Conservation (phyloP, 768 basidiomycete genomes). For the Leccinum broughii region DNA sequence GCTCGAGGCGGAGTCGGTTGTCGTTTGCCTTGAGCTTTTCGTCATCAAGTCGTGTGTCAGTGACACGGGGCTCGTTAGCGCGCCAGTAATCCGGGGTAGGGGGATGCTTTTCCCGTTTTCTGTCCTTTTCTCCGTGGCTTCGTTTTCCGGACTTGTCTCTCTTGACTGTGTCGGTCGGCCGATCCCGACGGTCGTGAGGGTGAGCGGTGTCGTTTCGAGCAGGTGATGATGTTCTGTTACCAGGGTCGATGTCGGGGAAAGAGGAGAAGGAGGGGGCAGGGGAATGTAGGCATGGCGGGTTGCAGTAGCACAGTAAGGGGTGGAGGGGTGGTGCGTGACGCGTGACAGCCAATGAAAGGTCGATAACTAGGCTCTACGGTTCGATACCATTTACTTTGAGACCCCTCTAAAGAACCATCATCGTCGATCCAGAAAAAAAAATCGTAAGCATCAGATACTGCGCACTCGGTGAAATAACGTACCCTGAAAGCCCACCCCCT, state of each 20-base stretch:
- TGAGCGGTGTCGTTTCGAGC: conserved; percentile 19
- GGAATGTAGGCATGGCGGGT: conserved; percentile 51
- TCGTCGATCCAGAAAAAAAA: no score
- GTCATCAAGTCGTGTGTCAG: conserved; percentile 26
- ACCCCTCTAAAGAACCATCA: no score
- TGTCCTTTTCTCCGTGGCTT: conserved; percentile 31
- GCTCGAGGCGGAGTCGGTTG: conserved; percentile 30
- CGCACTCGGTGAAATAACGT: no score
- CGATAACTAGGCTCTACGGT: no score
- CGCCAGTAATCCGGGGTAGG: conserved; percentile 28
- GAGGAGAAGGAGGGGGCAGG: conserved; percentile 68
- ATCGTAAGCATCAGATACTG: no score
- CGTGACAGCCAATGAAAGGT: not conserved
- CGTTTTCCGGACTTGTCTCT: conserved; percentile 25
- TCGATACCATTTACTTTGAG: no score
- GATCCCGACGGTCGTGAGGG: conserved; percentile 13
- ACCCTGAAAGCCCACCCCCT: no score
- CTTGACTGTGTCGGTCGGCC: conserved; percentile 15
- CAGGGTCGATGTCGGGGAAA: conserved; percentile 62
- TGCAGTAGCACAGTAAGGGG: not conserved
- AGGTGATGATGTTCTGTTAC: conserved; percentile 24
- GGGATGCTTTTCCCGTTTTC: conserved; percentile 34
- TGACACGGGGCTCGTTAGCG: conserved; percentile 14
- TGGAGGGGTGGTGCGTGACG: not conserved
- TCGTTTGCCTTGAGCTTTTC: conserved; percentile 36